phyloP scores from a whole-genome alignment of 176 grass and related monocot genomes.

The Carex littledalei region DNA sequence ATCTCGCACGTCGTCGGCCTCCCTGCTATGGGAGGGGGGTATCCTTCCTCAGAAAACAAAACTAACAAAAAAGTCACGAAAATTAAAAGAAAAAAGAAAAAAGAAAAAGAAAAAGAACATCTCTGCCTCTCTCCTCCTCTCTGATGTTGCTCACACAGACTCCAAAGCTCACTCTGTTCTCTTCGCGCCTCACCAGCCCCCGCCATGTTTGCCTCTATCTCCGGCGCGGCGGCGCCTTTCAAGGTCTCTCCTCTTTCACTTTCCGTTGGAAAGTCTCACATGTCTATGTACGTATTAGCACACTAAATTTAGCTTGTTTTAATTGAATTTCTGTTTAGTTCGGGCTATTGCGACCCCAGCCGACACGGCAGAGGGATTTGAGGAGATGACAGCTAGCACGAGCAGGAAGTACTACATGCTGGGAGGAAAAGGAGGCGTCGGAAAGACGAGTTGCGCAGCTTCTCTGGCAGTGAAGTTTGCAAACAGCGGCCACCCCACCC shows the following conservation, averaged over 20 bases:
- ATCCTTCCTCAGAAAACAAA: neutral
- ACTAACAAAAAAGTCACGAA: neutral
- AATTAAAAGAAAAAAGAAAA: neutral
- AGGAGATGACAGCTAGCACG: conserved; percentile 59
- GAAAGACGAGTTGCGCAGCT: conserved; percentile 84
- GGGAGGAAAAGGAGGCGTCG: conserved; percentile 77
- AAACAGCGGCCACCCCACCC: conserved; percentile 75
- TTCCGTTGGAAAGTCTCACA: neutral
- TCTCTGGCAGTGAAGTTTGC: conserved; percentile 85
- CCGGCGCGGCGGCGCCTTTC: neutral
- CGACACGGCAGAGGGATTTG: conserved; percentile 43
- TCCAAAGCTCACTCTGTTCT: neutral
- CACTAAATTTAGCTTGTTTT: neutral
- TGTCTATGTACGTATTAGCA: neutral
- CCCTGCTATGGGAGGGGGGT: too few species aligned
- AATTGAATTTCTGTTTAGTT: neutral
- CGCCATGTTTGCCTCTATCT: neutral
- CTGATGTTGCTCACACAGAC: conserved; percentile 6
- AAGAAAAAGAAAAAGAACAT: neutral
- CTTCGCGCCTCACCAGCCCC: neutral
- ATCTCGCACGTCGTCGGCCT: too few species aligned
- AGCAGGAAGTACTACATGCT: conserved; percentile 73
- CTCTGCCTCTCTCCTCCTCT: neutral
- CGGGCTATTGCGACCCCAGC: conserved; percentile 24
- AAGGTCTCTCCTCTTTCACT: neutral